Percentiles rank a stretch among this genome's conserved stretches.
These are phyloP conservation scores for Aspergillus nidulans DNA, from an alignment of 495 filamentous ascomycete genomes.

Conservation along the genomic window DNA sequence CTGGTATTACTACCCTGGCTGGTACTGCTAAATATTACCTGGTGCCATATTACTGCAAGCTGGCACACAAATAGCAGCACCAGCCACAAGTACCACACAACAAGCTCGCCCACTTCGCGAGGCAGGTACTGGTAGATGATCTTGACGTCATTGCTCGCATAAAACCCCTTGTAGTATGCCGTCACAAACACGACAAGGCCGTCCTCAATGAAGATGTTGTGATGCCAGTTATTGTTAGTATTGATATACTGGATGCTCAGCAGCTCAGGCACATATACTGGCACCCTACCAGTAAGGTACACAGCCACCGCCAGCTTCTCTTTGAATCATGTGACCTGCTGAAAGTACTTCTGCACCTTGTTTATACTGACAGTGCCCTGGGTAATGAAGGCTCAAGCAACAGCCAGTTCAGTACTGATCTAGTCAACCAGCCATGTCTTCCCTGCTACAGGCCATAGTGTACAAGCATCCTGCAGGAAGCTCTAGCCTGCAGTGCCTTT, in stretches of 20 bases:
- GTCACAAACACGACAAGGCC: slow-evolving; percentile 2
- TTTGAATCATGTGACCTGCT: not conserved
- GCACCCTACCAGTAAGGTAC: not conserved
- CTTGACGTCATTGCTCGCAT: slow-evolving; percentile 7
- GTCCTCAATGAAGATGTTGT: slow-evolving; percentile 18
- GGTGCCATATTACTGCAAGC: too few species aligned
- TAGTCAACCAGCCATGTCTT: not conserved
- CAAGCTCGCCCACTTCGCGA: not conserved
- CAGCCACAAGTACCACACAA: not conserved
- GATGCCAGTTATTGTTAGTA: not conserved
- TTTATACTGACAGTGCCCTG: not conserved
- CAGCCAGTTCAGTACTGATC: not conserved
- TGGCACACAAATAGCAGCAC: not conserved
- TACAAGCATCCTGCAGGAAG: slow-evolving; percentile 12
- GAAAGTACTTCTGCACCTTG: not conserved
- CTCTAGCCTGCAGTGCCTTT: slow-evolving; percentile 5
- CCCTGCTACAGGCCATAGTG: slow-evolving; percentile 6
- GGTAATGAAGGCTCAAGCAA: not conserved
- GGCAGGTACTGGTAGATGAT: slow-evolving; percentile 5
- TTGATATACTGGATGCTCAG: not conserved
- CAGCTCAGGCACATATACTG: not conserved
- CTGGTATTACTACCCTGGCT: too few species aligned
- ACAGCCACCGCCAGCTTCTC: not conserved
- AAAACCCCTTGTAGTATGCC: slow-evolving; percentile 15
- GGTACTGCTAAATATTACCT: too few species aligned